Base-by-base conservation (phyloP, 2,329 filamentous ascomycete species). In the Pochonia chlamydosporia region DNA sequence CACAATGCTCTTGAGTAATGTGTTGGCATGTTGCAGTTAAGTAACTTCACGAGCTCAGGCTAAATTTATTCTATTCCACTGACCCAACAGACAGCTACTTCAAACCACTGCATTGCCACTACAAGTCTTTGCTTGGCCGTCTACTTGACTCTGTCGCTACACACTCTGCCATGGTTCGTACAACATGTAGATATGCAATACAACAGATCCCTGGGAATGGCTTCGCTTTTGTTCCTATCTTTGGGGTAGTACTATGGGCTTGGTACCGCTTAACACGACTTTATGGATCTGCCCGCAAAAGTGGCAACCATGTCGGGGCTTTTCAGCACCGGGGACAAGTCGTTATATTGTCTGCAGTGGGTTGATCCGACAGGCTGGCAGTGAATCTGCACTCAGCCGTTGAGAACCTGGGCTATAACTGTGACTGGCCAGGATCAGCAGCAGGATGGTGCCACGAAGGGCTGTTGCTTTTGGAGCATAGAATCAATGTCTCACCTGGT, bases 401-500 rank as follows among this genome's bases (percentile, higher is more conserved):
- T 25, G 24, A 40, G 4, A 26, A 40, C 20, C 10, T 33, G 16
- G 20, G 8, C n/a, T n/a, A 24, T 33, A 25, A 16, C 31, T 24
- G 18, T 30, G 41, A 25, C 45, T 13, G 45, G 45, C 24, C 24
- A 24, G 31, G 31, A n/a, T 33, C 16, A 33, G 13, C 30, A 33
- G 5, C 30, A 14, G 13, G 30, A 33, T 14, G 11, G 30, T 33
- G 13, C 30, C 30, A 33, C 31, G 9, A 18, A 16, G n/a, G 14
- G 31, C 14, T 35, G 18, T 43, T 40, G 16, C 23, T 23, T 21
- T 44, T 44, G 18, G 24, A 18, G 14, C 20, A 21, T 40, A 24
- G 46, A 35, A 21, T 40, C n/a, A 30, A 39, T 48, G 46, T 48
- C 33, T 48, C 46, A 48, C 23, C 6, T 43, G 40, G n/a, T 33